Conservation (phyloP, 1,284 basidiomycete genomes). For the Ustilago vetiveriae region DNA sequence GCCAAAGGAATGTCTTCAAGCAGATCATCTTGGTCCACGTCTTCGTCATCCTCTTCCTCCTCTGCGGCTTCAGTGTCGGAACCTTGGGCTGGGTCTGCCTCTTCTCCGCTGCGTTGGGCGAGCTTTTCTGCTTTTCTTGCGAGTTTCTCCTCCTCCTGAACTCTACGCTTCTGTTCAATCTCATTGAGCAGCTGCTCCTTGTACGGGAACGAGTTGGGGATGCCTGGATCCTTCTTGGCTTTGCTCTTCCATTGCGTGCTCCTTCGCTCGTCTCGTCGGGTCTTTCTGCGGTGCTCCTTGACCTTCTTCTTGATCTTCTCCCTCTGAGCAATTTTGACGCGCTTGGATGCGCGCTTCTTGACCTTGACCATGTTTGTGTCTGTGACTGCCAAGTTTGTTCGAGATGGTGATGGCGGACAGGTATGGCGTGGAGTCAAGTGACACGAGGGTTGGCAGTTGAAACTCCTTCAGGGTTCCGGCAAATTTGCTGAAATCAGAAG, state of each 20-base stretch:
- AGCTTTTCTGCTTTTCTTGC: constrained; percentile 40
- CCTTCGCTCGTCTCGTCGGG: constrained; percentile 78
- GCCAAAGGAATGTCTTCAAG: constrained; percentile 39
- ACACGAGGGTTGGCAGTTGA: background rate
- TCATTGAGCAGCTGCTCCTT: constrained; percentile 96
- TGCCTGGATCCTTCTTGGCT: constrained; percentile 86
- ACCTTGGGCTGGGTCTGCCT: constrained; percentile 12
- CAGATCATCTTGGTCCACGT: constrained; percentile 32
- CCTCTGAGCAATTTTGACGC: constrained; percentile 59
- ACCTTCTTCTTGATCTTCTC: constrained; percentile 65
- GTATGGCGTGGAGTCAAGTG: background rate
- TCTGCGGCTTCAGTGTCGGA: constrained; percentile 30
- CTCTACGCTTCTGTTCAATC: constrained; percentile 60
- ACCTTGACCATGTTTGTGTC: constrained; percentile 50
- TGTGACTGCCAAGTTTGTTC: background rate
- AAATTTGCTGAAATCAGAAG: background rate
- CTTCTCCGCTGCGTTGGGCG: constrained; percentile 28
- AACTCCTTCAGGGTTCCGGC: background rate
- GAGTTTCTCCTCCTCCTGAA: constrained; percentile 47
- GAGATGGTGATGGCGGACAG: background rate
- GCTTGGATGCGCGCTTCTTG: constrained; percentile 62
- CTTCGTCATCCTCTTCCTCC: constrained; percentile 24
- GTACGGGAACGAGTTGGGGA: constrained; percentile 96
- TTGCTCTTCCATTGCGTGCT: constrained; percentile 79
- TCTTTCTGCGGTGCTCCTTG: constrained; percentile 63